Evolutionary conservation across 768 basidiomycete genomes (phyloP), one percentile per base, ranked within the genome.

Genomic region (Lactarius pseudohatsudake): DNA sequence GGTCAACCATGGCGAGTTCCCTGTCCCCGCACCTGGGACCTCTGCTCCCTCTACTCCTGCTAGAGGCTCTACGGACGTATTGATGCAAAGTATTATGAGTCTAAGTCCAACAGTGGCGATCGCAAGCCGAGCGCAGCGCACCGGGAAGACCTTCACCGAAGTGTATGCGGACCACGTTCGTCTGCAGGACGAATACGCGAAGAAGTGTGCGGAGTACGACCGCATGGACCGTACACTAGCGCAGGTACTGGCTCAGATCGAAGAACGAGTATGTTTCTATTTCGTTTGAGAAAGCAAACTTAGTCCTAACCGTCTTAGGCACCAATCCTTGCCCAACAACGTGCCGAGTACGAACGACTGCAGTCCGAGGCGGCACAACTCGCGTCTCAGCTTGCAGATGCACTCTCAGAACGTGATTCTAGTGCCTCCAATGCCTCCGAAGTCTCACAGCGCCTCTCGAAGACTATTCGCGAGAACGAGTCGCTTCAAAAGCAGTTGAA

Each of bases 121-220:
- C 80, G 93, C 89, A 8, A 88, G 88, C 77, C 86, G 82, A 68
- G 85, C 89, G 26, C 94, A 95, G 78, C 87, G 85, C 75, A 85
- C 81, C 32, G 93, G 92, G 34, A 92, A 91, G 81, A 91, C 91
- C 1, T 96, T 96, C 78, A 96, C 96, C 0, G 92, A 97, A 73
- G 89, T 98, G 26, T 98, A 97, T 75, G 84, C 91, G 18, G 94
- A 97, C 73, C 93, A 93, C 70, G 87, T 96, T 41, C 84, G 86
- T 62, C 82, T 96, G 47, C 90, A 97, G 75, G 91, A 92, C 30
- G 91, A 94, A 36, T 87, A 87, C 63, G 83, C 85, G 22, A 84
- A 81, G 75, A 92, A 94, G 76, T 87, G 84, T 60, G 82, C 86
- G 5, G 96, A 98, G 78, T 91, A 89, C 65, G 87, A 88, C 69